Percentiles rank a stretch among this genome's conserved stretches.
Evolutionary conservation across 2,329 filamentous ascomycete species (phyloP).

Genomic region (Sporothrix schenckii): DNA sequence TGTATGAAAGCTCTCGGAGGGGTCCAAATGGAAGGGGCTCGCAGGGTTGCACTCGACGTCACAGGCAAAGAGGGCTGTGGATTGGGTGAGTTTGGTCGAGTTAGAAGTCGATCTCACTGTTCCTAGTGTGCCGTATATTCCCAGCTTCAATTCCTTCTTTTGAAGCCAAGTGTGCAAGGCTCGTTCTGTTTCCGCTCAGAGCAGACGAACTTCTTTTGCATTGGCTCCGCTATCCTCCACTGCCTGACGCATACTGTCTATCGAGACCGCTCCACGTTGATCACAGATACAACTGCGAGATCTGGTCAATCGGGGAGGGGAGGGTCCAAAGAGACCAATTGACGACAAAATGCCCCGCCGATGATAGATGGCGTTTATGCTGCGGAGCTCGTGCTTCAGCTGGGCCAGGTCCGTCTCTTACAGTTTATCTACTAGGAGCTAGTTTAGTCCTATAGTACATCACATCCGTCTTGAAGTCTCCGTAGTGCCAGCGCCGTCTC

Average conservation of each 20-base stretch:
- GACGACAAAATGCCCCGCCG: not conserved
- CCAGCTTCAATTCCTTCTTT: too few species aligned
- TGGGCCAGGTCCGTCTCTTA: not conserved
- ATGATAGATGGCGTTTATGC: slow-evolving; percentile 16
- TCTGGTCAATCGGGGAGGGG: not conserved
- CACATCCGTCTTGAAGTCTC: not conserved
- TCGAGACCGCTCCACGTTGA: too few species aligned
- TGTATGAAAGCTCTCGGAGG: not conserved
- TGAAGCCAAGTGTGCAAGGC: too few species aligned
- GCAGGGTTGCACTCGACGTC: slow-evolving; percentile 26
- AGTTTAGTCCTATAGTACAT: too few species aligned
- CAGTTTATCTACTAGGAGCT: not conserved
- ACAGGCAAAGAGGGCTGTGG: not conserved
- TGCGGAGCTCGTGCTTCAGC: slow-evolving; percentile 2
- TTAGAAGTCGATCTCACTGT: not conserved
- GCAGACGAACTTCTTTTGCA: too few species aligned
- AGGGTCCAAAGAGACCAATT: not conserved
- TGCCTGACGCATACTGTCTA: slow-evolving; percentile 8
- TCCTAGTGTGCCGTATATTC: too few species aligned
- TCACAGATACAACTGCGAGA: not conserved
- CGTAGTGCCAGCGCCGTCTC: slow-evolving; percentile 21
- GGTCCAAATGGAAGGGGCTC: not conserved
- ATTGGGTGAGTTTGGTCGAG: slow-evolving; percentile 6
- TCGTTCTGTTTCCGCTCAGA: too few species aligned
- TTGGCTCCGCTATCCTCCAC: slow-evolving; percentile 22